These are phyloP conservation scores for Linnemannia exigua DNA, from an alignment of 192 early-diverging fungal species.

Conservation along the genomic window DNA sequence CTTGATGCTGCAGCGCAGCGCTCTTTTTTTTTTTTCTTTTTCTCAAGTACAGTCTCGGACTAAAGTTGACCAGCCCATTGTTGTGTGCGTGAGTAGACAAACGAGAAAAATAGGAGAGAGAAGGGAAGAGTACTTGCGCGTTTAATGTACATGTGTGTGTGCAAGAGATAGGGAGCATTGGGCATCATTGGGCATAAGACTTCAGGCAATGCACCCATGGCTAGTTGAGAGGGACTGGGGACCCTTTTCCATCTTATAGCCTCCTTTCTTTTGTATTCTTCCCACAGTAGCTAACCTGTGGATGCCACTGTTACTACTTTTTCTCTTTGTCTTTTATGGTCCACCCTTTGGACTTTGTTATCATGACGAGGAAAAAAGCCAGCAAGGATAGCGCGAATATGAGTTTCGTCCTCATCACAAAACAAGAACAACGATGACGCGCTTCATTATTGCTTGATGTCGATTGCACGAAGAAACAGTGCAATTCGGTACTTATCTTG, in stretches of 20 bases:
- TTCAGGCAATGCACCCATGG: neutral
- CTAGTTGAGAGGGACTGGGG: neutral
- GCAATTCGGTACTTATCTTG: too few species aligned
- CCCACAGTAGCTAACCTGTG: constrained; percentile 2
- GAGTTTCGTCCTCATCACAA: neutral
- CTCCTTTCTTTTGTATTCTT: neutral
- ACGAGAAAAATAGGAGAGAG: neutral
- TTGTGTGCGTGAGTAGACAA: neutral
- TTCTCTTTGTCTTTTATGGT: neutral
- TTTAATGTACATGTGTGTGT: too few species aligned
- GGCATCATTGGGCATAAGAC: too few species aligned
- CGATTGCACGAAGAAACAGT: too few species aligned
- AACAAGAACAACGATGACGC: too few species aligned
- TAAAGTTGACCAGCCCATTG: neutral
- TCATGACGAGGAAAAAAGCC: neutral
- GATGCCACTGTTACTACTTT: neutral
- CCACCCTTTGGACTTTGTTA: neutral
- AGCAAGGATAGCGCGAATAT: neutral
- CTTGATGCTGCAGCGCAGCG: neutral
- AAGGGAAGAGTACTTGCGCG: neutral
- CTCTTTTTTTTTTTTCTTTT: too few species aligned
- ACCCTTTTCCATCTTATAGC: neutral
- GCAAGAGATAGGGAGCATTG: too few species aligned
- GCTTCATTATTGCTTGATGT: too few species aligned
- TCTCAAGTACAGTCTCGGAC: constrained; percentile 1